Percentiles rank a stretch among this genome's conserved stretches.
Evolutionary conservation across 305 asterid species (phyloP).

Genomic region (Fraxinus xanthoxyloides): DNA sequence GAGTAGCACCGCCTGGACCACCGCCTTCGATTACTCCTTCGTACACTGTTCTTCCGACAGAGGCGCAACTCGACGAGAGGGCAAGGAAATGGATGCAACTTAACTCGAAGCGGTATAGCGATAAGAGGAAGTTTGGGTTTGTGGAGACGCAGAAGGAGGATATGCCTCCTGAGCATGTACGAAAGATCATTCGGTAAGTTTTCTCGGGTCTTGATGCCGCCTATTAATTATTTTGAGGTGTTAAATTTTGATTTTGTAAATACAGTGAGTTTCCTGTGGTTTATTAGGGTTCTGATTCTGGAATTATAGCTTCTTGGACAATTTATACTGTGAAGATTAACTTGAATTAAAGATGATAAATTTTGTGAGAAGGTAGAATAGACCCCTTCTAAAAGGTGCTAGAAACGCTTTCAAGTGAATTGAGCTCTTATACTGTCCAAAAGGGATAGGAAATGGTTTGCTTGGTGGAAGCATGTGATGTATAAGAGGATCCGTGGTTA

Average conservation of each 20-base stretch:
- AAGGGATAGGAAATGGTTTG: not conserved
- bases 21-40: constrained; percentile 68
- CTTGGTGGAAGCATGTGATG: not conserved
- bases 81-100: constrained; percentile 99
- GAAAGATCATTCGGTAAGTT: constrained; percentile 83
- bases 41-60: constrained; percentile 87
- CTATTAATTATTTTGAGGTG: not conserved
- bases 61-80: constrained; percentile 90
- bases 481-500: not conserved
- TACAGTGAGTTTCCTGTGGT: not conserved
- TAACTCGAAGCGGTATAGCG: constrained; percentile 86
- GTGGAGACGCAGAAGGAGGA: constrained; percentile 99
- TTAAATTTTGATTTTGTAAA: not conserved
- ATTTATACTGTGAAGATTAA: not conserved
- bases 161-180: constrained; percentile 98
- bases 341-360: not conserved
- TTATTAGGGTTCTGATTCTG: not conserved
- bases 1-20: constrained; percentile 43
- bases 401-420: not conserved
- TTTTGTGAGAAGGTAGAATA: not conserved
- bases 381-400: not conserved
- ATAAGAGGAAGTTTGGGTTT: constrained; percentile 92
- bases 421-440: not conserved
- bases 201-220: not conserved
- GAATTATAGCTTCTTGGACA: not conserved